Conservation (phyloP, 352 stramenopile genomes). For the Salisapilia sapeloensis region DNA sequence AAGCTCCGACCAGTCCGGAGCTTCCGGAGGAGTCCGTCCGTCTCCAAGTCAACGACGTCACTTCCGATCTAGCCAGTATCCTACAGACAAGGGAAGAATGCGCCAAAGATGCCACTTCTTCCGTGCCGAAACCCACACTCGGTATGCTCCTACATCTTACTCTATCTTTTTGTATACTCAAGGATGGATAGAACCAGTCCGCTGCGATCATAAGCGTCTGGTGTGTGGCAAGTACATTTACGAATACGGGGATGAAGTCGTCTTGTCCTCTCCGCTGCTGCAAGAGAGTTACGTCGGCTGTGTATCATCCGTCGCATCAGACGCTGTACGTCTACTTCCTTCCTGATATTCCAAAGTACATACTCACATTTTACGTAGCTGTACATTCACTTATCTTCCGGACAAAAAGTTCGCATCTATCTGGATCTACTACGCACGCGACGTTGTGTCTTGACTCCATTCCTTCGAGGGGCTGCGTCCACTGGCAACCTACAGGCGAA, state of each 20-base stretch:
- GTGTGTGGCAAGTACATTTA: constrained; percentile 56
- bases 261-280: constrained; percentile 37
- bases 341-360: background rate
- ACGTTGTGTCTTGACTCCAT: constrained; percentile 43
- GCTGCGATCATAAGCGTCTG: constrained; percentile 31
- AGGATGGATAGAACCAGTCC: constrained; percentile 15
- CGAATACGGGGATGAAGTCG: constrained; percentile 66
- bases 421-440: constrained; percentile 23
- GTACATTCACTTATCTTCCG: constrained; percentile 42
- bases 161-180: background rate
- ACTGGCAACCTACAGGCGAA: constrained; percentile 27
- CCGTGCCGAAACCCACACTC: constrained; percentile 1
- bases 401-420: constrained; percentile 47
- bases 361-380: constrained; percentile 8
- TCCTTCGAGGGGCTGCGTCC: constrained; percentile 26
- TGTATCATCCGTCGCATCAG: constrained; percentile 51
- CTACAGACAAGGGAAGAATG: constrained; percentile 14
- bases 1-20: constrained; percentile 2
- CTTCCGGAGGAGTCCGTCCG: constrained; percentile 22
- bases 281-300: constrained; percentile 60
- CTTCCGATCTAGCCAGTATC: constrained; percentile 35
- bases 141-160: constrained; percentile 11
- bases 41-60: constrained; percentile 35
- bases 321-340: constrained; percentile 17
- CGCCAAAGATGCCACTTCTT: constrained; percentile 7